These are phyloP conservation scores for Claviceps sp. DNA, from an alignment of 2,329 filamentous ascomycete genomes.

Conservation along the genomic window DNA sequence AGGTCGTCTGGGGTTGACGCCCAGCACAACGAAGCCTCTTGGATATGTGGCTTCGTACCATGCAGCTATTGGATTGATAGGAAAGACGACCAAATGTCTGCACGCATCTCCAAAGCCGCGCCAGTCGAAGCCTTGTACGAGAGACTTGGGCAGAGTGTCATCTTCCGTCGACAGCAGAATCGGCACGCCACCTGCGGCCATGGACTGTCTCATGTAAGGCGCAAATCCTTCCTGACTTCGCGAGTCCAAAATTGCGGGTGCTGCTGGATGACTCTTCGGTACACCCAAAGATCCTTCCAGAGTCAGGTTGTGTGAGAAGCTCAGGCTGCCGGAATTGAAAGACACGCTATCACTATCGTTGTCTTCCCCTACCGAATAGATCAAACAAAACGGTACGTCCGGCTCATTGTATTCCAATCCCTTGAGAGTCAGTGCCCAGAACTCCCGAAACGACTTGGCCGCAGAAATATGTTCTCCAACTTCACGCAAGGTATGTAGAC, in stretches of 20 bases:
- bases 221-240: slow-evolving; percentile 24
- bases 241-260: slow-evolving; percentile 24
- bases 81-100: slow-evolving; percentile 52
- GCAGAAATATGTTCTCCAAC: slow-evolving; percentile 60
- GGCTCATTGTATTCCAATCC: slow-evolving; percentile 59
- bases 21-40: slow-evolving; percentile 55
- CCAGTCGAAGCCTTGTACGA: slow-evolving; percentile 47
- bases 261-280: slow-evolving; percentile 28
- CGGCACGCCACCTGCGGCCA: slow-evolving; percentile 22
- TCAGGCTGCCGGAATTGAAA: slow-evolving; percentile 50
- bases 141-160: slow-evolving; percentile 40
- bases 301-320: slow-evolving; percentile 44
- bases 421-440: slow-evolving; percentile 56
- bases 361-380: slow-evolving; percentile 35
- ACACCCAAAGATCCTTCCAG: slow-evolving; percentile 34
- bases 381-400: slow-evolving; percentile 36
- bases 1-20: slow-evolving; percentile 55
- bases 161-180: slow-evolving; percentile 28
- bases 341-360: slow-evolving; percentile 27
- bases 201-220: slow-evolving; percentile 24
- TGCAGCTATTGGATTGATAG: slow-evolving; percentile 31
- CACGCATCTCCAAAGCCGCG: slow-evolving; percentile 53
- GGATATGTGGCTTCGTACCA: slow-evolving; percentile 7
- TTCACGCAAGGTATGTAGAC: slow-evolving; percentile 64
- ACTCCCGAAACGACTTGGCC: slow-evolving; percentile 56